phyloP scores from a whole-genome alignment of 768 basidiomycete species.

The Termitomyces titanicus region DNA sequence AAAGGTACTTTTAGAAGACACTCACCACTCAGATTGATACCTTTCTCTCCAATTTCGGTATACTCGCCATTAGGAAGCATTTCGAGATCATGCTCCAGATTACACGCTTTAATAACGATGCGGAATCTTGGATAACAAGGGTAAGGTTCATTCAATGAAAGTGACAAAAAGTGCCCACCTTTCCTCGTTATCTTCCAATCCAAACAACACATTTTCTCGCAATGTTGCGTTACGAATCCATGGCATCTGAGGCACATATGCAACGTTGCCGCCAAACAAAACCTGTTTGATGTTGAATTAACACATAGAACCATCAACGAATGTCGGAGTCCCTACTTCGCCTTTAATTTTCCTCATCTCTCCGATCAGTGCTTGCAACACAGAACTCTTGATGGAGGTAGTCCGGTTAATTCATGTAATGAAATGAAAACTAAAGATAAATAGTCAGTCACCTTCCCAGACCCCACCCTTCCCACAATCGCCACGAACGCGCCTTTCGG shows the following conservation, averaged over 20 bases:
- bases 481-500: conserved; percentile 60
- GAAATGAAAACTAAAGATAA: not conserved
- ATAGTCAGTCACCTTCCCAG: conserved; percentile 50
- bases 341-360: conserved; percentile 66
- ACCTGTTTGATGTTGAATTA: conserved; percentile 26
- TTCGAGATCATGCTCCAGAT: conserved; percentile 65
- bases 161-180: conserved; percentile 23
- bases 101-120: conserved; percentile 59
- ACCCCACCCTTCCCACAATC: conserved; percentile 71
- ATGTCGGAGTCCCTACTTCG: conserved; percentile 31
- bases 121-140: conserved; percentile 38
- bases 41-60: conserved; percentile 77
- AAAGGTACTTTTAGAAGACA: not conserved
- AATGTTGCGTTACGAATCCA: conserved; percentile 71
- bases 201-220: conserved; percentile 74
- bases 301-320: not conserved
- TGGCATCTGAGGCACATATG: conserved; percentile 56
- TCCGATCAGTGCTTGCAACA: conserved; percentile 54
- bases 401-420: not conserved
- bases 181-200: conserved; percentile 56
- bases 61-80: conserved; percentile 66
- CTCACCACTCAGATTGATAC: conserved; percentile 61
- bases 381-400: conserved; percentile 42
- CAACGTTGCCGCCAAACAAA: conserved; percentile 48
- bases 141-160: not conserved